Evolutionary conservation across 805 yeast species (phyloP).

Genomic region (Metschnikowia amazonensis): DNA sequence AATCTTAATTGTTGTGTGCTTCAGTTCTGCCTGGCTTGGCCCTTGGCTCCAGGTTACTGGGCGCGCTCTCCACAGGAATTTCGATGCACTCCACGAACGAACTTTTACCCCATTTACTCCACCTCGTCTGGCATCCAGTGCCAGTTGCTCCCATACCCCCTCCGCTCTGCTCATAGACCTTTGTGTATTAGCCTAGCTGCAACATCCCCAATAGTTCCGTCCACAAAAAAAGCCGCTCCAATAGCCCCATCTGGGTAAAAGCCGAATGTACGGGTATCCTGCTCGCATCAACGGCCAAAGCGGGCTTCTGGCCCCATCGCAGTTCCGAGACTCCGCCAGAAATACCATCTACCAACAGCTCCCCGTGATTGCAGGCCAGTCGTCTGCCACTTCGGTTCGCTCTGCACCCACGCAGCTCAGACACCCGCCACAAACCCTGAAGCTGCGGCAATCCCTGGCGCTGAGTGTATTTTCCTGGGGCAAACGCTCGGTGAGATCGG

Average conservation of each 20-base stretch:
- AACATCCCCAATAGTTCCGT: too few relatives aligned
- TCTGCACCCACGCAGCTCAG: conserved; percentile 38
- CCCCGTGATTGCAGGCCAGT: conserved; percentile 21
- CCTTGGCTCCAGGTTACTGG: neutral
- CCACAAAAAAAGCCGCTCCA: too few relatives aligned
- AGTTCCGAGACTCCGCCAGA: conserved; percentile 41
- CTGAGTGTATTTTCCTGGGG: conserved; percentile 36
- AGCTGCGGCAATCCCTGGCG: conserved; percentile 33
- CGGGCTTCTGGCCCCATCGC: conserved; percentile 31
- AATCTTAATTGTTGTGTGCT: too few relatives aligned
- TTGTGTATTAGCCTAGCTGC: too few relatives aligned
- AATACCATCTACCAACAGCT: conserved; percentile 43
- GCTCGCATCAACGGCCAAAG: conserved; percentile 14
- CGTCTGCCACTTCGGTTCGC: conserved; percentile 33
- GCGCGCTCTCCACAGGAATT: neutral
- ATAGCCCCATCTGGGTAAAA: too few relatives aligned
- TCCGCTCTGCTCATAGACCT: too few relatives aligned
- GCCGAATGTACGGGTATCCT: conserved; percentile 21
- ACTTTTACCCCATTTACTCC: conserved; percentile 2
- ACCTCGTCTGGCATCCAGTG: conserved; percentile 1
- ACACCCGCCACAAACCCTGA: conserved; percentile 15
- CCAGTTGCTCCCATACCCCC: too few relatives aligned
- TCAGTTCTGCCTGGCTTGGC: too few relatives aligned
- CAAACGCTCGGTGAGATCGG: conserved; percentile 39
- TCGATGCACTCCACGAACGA: conserved; percentile 3